Evolutionary conservation across 2,329 filamentous ascomycete genomes (phyloP).

Genomic region (Penicillium sp.): DNA sequence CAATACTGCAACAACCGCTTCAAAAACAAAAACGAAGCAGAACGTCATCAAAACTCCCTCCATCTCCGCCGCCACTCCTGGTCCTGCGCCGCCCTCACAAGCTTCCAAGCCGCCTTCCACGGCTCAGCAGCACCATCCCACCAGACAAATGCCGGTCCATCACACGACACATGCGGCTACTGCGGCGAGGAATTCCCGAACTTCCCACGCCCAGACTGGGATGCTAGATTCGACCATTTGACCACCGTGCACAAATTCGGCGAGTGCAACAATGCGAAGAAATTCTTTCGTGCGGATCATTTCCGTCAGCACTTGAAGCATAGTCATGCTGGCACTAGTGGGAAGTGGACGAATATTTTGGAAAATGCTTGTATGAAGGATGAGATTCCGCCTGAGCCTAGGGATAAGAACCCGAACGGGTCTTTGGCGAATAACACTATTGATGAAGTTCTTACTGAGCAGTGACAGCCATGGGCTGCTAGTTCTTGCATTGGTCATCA

Average conservation of each 20-base stretch:
- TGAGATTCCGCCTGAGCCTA: slow-evolving; percentile 51
- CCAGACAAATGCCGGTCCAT: slow-evolving; percentile 37
- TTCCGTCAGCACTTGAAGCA: slow-evolving; percentile 98
- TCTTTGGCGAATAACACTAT: slow-evolving; percentile 31
- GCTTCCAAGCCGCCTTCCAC: slow-evolving; percentile 82
- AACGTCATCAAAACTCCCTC: slow-evolving; percentile 92
- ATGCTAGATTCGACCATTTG: slow-evolving; percentile 79
- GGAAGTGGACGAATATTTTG: slow-evolving; percentile 98
- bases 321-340: slow-evolving; percentile 91
- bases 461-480: slow-evolving; percentile 22
- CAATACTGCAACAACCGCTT: slow-evolving; percentile 91
- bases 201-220: slow-evolving; percentile 77
- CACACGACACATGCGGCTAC: slow-evolving; percentile 80
- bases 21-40: slow-evolving; percentile 98
- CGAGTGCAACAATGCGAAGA: slow-evolving; percentile 97
- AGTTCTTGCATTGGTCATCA: not conserved
- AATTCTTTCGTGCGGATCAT: slow-evolving; percentile 96
- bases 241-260: slow-evolving; percentile 93
- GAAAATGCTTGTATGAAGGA: slow-evolving; percentile 97
- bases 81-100: slow-evolving; percentile 84
- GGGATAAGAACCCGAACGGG: slow-evolving; percentile 15
- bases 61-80: slow-evolving; percentile 91
- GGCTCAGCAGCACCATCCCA: slow-evolving; percentile 58
- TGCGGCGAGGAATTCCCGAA: slow-evolving; percentile 90
- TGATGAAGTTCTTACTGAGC: slow-evolving; percentile 30